phyloP scores from a whole-genome alignment of 1,284 basidiomycete genomes.

The Ganoderma resinaceum region DNA sequence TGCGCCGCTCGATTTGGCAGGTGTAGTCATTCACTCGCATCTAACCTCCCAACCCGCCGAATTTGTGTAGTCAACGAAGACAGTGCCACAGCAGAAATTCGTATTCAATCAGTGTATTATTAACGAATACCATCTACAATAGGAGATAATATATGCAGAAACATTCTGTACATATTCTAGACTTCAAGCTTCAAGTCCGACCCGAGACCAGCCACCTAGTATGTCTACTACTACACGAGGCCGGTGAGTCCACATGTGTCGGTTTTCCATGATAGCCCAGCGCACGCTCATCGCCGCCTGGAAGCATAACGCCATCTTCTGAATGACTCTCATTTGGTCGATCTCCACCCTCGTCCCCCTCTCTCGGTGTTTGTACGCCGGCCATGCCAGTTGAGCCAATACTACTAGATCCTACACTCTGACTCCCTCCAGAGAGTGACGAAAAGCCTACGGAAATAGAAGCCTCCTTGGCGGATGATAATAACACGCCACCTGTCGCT shows the following conservation, averaged over 20 bases:
- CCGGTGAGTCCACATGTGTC: not conserved
- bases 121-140: not conserved
- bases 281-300: conserved; percentile 12
- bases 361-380: conserved; percentile 11
- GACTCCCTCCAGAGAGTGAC: not conserved
- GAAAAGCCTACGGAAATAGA: not conserved
- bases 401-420: not conserved
- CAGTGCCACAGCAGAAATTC: not conserved
- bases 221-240: not conserved
- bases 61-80: not conserved
- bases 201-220: not conserved
- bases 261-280: conserved; percentile 3
- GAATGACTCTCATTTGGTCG: conserved; percentile 12
- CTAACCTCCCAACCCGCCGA: not conserved
- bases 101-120: not conserved
- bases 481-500: not conserved
- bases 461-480: not conserved
- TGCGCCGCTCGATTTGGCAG: conserved; percentile 24
- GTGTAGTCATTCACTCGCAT: conserved; percentile 14
- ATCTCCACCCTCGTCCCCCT: conserved; percentile 17
- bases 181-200: not conserved
- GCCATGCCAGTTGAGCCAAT: conserved; percentile 9
- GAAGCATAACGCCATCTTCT: conserved; percentile 16
- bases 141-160: not conserved
- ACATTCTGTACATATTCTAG: not conserved